Conservation (phyloP, 352 stramenopile species). For the Ophiocytium majus region DNA sequence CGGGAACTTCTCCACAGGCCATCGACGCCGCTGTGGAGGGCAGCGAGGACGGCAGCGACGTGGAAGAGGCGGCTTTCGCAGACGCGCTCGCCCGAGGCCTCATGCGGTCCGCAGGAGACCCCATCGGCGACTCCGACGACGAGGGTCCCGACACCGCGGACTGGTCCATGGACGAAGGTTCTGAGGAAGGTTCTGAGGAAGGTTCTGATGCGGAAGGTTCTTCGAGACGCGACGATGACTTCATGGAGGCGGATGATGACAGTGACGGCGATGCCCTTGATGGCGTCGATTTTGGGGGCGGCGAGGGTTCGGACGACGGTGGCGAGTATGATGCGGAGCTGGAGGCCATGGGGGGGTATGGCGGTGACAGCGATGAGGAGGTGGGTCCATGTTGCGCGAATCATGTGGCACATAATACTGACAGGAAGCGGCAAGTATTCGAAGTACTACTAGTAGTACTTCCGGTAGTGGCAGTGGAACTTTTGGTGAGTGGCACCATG, state of each 20-base stretch:
- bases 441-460: neutral
- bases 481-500: too few relatives aligned
- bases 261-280: slow-evolving; percentile 41
- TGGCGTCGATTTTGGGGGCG: too few relatives aligned
- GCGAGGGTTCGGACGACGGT: too few relatives aligned
- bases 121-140: slow-evolving; percentile 65
- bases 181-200: slow-evolving; percentile 56
- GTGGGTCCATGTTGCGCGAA: too few relatives aligned
- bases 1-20: too few relatives aligned
- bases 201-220: neutral
- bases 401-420: too few relatives aligned
- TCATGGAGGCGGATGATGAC: slow-evolving; percentile 57
- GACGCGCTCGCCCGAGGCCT: slow-evolving; percentile 78
- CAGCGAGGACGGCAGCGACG: slow-evolving; percentile 58
- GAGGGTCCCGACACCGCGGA: slow-evolving; percentile 58
- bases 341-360: too few relatives aligned
- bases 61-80: slow-evolving; percentile 80
- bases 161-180: slow-evolving; percentile 55
- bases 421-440: neutral
- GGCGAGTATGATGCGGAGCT: too few relatives aligned
- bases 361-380: neutral
- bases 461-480: neutral
- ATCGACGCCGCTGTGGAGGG: neutral
- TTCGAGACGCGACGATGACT: slow-evolving; percentile 52
- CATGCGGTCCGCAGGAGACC: slow-evolving; percentile 70